A percentile compares a stretch with the other conserved stretches of the same genome.
These are phyloP conservation scores for Lobulomyces angularis DNA, from an alignment of 192 early-diverging fungal genomes.

Conservation along the genomic window DNA sequence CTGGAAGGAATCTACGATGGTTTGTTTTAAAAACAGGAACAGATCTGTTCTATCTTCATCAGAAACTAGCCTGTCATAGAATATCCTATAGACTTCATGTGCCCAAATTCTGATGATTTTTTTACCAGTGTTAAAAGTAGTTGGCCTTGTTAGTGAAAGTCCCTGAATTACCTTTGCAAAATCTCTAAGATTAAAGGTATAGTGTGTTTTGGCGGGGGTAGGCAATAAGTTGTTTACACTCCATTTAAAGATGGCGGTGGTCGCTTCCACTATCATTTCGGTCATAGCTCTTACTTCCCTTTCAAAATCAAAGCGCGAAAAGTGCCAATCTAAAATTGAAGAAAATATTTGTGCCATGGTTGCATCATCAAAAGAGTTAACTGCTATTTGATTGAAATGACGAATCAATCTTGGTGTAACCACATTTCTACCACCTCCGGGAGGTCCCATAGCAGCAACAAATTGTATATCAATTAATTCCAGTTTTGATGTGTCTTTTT, in stretches of 20 bases:
- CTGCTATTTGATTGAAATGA: constrained; percentile 50
- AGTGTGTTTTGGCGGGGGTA: constrained; percentile 54
- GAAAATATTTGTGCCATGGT: constrained; percentile 47
- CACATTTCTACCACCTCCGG: constrained; percentile 49
- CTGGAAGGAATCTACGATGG: constrained; percentile 29
- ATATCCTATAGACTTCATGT: constrained; percentile 47
- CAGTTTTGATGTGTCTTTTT: constrained; percentile 41
- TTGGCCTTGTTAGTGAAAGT: constrained; percentile 35
- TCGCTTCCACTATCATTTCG: constrained; percentile 26
- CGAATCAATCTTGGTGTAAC: constrained; percentile 45
- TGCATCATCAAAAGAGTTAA: constrained; percentile 41
- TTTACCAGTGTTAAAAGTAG: constrained; percentile 20
- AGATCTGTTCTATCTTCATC: constrained; percentile 38
- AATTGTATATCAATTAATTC: constrained; percentile 48
- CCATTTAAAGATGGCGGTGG: constrained; percentile 40
- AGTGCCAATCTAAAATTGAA: constrained; percentile 48
- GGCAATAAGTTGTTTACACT: constrained; percentile 42
- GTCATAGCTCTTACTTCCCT: constrained; percentile 31
- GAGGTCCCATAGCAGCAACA: constrained; percentile 46
- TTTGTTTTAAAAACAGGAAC: constrained; percentile 26
- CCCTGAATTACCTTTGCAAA: constrained; percentile 47
- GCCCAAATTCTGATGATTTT: constrained; percentile 39
- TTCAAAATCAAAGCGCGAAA: constrained; percentile 37
- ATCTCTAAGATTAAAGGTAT: constrained; percentile 54
- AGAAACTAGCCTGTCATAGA: constrained; percentile 42